A percentile compares a stretch with the other conserved stretches of the same genome.
Evolutionary conservation across 2,329 filamentous ascomycete species (phyloP).

Genomic region (Colletotrichum orbiculare): DNA sequence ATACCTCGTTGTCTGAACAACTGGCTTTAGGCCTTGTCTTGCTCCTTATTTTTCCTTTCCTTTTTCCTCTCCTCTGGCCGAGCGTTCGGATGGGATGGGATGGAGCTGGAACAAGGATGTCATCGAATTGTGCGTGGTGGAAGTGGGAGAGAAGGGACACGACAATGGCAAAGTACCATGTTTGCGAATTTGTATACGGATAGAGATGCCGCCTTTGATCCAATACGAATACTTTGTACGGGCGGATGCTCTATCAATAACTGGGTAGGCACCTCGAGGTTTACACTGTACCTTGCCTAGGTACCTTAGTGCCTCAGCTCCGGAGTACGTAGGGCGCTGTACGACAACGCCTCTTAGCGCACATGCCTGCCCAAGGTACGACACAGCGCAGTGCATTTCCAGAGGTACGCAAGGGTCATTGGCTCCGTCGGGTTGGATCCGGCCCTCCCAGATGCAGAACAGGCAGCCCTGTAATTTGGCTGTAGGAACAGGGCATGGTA

Average conservation of each 20-base stretch:
- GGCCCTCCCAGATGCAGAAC: constrained; percentile 15
- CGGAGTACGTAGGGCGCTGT: background rate
- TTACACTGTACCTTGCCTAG: too few species aligned
- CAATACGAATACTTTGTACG: background rate
- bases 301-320: background rate
- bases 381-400: too few species aligned
- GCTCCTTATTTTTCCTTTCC: background rate
- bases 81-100: constrained; percentile 4
- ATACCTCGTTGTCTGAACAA: constrained; percentile 3
- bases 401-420: constrained; percentile 3
- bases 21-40: background rate
- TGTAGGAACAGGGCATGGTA: background rate
- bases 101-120: constrained; percentile 5
- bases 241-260: too few species aligned
- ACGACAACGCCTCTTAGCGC: constrained; percentile 7
- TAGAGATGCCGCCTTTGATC: too few species aligned
- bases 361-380: background rate
- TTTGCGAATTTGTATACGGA: background rate
- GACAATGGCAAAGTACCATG: background rate
- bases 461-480: constrained; percentile 27
- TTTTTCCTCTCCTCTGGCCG: background rate
- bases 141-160: background rate
- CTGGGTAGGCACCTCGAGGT: too few species aligned
- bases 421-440: constrained; percentile 30
- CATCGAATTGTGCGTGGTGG: constrained; percentile 1